These are phyloP conservation scores for Chaetomium sp. DNA, from an alignment of 2,329 filamentous ascomycete species.

Conservation along the genomic window DNA sequence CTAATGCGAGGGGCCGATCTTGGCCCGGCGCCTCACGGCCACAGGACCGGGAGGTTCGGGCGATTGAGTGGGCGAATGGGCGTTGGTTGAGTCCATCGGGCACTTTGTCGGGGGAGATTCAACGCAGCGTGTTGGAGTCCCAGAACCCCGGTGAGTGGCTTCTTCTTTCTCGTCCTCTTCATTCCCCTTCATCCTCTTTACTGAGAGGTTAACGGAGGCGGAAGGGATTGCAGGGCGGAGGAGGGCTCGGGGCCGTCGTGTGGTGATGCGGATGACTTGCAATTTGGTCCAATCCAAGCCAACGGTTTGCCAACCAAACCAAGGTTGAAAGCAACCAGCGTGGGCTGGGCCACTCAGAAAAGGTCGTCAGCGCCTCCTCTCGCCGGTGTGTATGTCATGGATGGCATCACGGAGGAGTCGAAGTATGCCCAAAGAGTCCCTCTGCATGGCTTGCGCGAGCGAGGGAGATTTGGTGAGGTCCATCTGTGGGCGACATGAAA, in stretches of 20 bases:
- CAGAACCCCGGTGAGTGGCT: too few relatives aligned
- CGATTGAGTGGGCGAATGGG: neutral
- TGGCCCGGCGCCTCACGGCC: conserved; percentile 1
- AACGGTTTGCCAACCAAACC: neutral
- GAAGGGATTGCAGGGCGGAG: neutral
- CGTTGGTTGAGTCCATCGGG: conserved; percentile 7
- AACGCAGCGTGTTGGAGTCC: neutral
- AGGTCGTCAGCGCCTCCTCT: neutral
- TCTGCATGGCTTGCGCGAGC: conserved; percentile 9
- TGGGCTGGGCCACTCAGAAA: conserved; percentile 12
- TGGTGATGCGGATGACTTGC: conserved; percentile 14
- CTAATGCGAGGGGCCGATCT: conserved; percentile 14
- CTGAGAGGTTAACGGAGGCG: too few relatives aligned
- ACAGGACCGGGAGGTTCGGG: conserved; percentile 1
- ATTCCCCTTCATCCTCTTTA: too few relatives aligned
- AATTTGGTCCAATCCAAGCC: conserved; percentile 12
- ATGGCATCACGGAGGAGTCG: neutral
- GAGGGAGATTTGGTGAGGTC: neutral
- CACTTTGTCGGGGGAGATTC: conserved; percentile 5
- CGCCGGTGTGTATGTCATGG: neutral
- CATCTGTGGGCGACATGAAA: conserved; percentile 17
- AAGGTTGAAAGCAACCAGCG: neutral
- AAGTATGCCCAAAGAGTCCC: conserved; percentile 11
- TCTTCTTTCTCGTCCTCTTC: too few relatives aligned
- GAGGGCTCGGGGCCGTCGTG: neutral